Evolutionary conservation across 208 protist species (phyloP).

Genomic region (Entamoeba invadens): DNA sequence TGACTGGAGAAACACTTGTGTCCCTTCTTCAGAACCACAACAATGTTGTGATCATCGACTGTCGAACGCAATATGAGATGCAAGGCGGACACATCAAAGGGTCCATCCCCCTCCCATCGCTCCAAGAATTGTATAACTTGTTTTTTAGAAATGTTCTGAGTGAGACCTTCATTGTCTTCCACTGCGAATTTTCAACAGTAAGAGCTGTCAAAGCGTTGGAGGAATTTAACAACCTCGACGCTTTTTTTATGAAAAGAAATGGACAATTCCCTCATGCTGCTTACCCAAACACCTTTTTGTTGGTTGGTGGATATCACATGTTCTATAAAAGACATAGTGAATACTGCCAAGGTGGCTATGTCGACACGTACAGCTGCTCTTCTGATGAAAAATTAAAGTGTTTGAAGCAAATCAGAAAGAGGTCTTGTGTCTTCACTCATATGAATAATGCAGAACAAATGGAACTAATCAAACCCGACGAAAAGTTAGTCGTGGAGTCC

Average conservation of each 20-base stretch:
- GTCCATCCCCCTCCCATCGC: neutral
- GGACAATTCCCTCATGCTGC: neutral
- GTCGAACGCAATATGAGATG: neutral
- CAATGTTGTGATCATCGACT: neutral
- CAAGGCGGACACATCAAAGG: neutral
- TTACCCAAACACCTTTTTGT: neutral
- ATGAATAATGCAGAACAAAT: too few relatives aligned
- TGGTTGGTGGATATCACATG: neutral
- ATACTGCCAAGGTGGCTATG: neutral
- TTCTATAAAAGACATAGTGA: neutral
- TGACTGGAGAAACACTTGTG: neutral
- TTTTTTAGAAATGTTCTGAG: neutral
- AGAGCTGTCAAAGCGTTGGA: neutral
- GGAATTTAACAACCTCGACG: neutral
- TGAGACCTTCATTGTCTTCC: neutral
- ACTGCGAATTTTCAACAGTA: neutral
- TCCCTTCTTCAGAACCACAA: neutral
- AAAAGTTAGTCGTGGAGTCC: too few relatives aligned
- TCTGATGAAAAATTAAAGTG: too few relatives aligned
- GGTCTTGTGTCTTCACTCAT: too few relatives aligned
- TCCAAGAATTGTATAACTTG: neutral
- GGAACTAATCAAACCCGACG: too few relatives aligned
- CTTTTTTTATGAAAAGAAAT: neutral
- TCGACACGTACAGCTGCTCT: too few relatives aligned
- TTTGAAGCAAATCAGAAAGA: too few relatives aligned